These are phyloP conservation scores for Brassica juncea DNA, from an alignment of 345 rosid species.

Conservation along the genomic window DNA sequence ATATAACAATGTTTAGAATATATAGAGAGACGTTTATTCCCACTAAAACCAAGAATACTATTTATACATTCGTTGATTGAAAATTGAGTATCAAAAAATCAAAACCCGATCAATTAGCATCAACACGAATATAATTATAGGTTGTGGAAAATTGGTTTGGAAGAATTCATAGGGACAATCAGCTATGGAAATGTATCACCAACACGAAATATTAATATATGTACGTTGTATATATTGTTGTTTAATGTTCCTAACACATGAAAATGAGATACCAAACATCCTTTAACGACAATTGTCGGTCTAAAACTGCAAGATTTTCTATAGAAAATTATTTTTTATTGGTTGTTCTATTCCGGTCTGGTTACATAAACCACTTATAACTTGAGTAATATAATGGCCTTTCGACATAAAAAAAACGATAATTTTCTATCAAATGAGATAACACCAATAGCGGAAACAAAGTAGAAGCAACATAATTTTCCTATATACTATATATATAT, in stretches of 20 bases:
- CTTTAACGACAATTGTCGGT: slow-evolving; percentile 37
- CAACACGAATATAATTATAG: not conserved
- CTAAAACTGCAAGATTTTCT: not conserved
- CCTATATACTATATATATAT: not conserved
- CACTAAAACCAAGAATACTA: not conserved
- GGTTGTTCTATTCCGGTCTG: too few species aligned
- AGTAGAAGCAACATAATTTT: slow-evolving; percentile 29
- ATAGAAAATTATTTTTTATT: too few species aligned
- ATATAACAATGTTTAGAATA: not conserved
- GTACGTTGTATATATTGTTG: not conserved
- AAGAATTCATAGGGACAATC: not conserved
- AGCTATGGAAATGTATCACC: not conserved
- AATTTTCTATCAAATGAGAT: not conserved
- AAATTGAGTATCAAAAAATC: not conserved
- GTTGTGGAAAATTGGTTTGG: not conserved
- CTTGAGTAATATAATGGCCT: too few species aligned
- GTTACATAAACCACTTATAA: too few species aligned
- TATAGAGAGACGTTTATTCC: not conserved
- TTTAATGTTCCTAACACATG: not conserved
- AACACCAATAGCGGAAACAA: slow-evolving; percentile 40
- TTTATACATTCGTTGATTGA: not conserved
- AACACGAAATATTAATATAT: not conserved
- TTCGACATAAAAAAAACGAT: too few species aligned
- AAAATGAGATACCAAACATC: slow-evolving; percentile 6
- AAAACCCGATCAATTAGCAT: not conserved